Conservation (phyloP, 805 yeast genomes). For the Candida ficus region DNA sequence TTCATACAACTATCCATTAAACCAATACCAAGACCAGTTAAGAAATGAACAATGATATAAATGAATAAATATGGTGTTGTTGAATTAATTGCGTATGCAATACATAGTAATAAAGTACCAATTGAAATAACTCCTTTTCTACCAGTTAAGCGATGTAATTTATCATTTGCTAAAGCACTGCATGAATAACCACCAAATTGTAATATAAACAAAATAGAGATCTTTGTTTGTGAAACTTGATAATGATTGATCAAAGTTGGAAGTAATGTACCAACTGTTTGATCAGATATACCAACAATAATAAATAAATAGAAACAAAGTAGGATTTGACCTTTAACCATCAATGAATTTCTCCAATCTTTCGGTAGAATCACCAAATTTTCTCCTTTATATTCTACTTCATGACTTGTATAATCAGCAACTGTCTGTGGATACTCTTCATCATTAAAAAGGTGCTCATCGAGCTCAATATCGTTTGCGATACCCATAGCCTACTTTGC, state of each 20-base stretch:
- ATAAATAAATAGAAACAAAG: conserved; percentile 36
- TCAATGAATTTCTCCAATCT: conserved; percentile 28
- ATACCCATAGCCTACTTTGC: too few species aligned
- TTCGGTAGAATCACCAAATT: conserved; percentile 7
- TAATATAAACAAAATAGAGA: conserved; percentile 46
- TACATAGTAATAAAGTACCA: conserved; percentile 31
- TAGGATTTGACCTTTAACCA: conserved; percentile 40
- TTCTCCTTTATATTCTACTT: not conserved
- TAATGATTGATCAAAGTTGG: conserved; percentile 47
- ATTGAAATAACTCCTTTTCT: conserved; percentile 38
- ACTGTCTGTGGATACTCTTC: too few species aligned
- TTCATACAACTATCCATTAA: conserved; percentile 50
- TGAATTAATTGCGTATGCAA: conserved; percentile 35
- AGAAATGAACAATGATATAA: conserved; percentile 33
- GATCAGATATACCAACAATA: conserved; percentile 54
- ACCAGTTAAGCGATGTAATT: conserved; percentile 39
- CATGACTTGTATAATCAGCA: not conserved
- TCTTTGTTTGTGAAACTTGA: conserved; percentile 39
- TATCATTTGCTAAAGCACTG: conserved; percentile 45
- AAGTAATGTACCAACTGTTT: conserved; percentile 54
- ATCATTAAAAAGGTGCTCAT: not conserved
- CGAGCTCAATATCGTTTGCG: not conserved
- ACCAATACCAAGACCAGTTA: conserved; percentile 54
- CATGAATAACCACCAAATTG: conserved; percentile 50
- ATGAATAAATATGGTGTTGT: conserved; percentile 32